Evolutionary conservation across 2,329 filamentous ascomycete species (phyloP), one percentile per base, ranked within the genome.

Genomic region (Pseudodiploospora longispora): DNA sequence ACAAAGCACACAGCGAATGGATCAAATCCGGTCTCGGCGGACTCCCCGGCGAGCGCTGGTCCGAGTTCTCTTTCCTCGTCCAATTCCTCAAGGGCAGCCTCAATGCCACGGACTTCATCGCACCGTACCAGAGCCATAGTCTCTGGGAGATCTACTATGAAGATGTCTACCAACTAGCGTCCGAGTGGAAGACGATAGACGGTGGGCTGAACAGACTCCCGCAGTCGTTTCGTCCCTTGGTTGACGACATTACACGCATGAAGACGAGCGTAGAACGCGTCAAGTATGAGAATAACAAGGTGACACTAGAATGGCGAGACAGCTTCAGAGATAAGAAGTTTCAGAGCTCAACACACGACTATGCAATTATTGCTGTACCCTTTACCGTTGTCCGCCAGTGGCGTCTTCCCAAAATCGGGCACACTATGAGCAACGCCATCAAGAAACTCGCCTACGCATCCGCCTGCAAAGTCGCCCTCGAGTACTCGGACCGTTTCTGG

Each of bases 401-500:
- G 78, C 65, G 75, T 5, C 65, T 85, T 0, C 77, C 78, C 6
- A 41, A 50, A 42, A 41, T 74, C 6, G 61, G 63, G 4, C 52
- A 60, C 5, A 66, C 68, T 33, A 69, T 76, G 42, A 57, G 54
- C 43, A 66, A 70, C 48, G 73, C 73, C 9, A 75, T 77, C 55
- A 50, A 55, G n/a, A 64, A 66, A 30, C 51, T 76, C 40, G 59
- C 60, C 10, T 76, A 76, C 60, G 55, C 47, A 2, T 53, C 60
- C 0, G 67, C 71, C 37, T 78, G 74, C 66, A 77, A 77, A 58
- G 73, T 87, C 0, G 77, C 82, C 0, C 71, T 87, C 3, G 80
- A 83, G 59, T 87, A 83, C 66, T 68, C 74, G 46, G 78, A 82
- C 0, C 78, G 83, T 2, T 78, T 77, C 65, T 78, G 73, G 74